phyloP scores from a whole-genome alignment of 2,329 filamentous ascomycete genomes.

The Plenodomus tracheiphilus region DNA sequence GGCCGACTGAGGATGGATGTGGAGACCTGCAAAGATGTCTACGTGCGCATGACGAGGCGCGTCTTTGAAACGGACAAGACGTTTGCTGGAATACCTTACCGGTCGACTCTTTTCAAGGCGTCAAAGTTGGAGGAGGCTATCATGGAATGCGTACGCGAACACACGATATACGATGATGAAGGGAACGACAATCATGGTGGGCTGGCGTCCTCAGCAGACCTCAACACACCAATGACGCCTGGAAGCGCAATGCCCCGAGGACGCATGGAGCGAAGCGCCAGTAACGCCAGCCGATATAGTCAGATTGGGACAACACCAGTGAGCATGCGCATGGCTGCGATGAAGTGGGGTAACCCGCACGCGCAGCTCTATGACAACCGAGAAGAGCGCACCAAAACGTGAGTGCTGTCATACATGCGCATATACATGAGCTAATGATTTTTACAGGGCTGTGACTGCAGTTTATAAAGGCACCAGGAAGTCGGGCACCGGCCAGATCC shows the following conservation, averaged over 20 bases:
- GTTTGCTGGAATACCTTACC: slow-evolving; percentile 91
- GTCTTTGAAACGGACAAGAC: slow-evolving; percentile 99
- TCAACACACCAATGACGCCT: slow-evolving; percentile 46
- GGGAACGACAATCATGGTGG: slow-evolving; percentile 70
- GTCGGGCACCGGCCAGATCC: slow-evolving; percentile 64
- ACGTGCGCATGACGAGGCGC: slow-evolving; percentile 88
- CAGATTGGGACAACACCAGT: slow-evolving; percentile 70
- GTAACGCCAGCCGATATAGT: slow-evolving; percentile 81
- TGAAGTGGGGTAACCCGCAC: slow-evolving; percentile 78
- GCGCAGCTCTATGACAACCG: slow-evolving; percentile 85
- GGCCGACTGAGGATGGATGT: slow-evolving; percentile 88
- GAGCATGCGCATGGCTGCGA: slow-evolving; percentile 51
- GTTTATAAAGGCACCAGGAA: slow-evolving; percentile 81
- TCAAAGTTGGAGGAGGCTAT: slow-evolving; percentile 95
- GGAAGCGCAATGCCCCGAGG: slow-evolving; percentile 34
- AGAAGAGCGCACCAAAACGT: slow-evolving; percentile 89
- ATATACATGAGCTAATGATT: slow-evolving; percentile 14
- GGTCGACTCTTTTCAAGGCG: slow-evolving; percentile 94
- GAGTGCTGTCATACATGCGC: slow-evolving; percentile 45
- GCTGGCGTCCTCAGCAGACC: slow-evolving; percentile 48
- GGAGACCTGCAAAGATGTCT: slow-evolving; percentile 96
- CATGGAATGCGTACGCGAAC: slow-evolving; percentile 79
- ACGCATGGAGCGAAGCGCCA: slow-evolving; percentile 63
- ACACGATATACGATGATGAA: slow-evolving; percentile 76
- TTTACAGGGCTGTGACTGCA: slow-evolving; percentile 79